Percentiles rank a stretch among this genome's conserved stretches.
phyloP scores from a whole-genome alignment of 768 basidiomycete species.

The Thelephora aurantiotincta region DNA sequence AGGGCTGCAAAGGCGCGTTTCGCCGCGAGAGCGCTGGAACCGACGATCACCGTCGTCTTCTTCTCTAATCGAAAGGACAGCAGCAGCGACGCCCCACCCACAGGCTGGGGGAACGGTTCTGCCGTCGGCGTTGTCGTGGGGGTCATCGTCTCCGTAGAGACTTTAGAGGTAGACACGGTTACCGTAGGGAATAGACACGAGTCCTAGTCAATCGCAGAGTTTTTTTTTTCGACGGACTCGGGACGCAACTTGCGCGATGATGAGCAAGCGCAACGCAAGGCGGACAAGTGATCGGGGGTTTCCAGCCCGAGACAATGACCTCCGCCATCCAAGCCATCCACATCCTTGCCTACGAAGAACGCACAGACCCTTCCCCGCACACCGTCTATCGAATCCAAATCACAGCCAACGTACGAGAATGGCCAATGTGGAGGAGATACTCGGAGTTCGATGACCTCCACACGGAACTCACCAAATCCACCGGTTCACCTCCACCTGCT shows the following conservation, averaged over 20 bases:
- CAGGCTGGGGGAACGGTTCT: conserved; percentile 15
- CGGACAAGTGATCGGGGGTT: no score
- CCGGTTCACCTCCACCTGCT: conserved; percentile 66
- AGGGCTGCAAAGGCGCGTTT: conserved; percentile 71
- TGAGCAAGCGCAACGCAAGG: no score
- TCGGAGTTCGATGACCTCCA: conserved; percentile 88
- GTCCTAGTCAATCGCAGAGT: no score
- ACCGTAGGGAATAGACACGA: no score
- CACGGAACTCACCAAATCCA: conserved; percentile 64
- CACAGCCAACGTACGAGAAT: conserved; percentile 78
- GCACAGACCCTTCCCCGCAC: conserved; percentile 59
- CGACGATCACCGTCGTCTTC: conserved; percentile 54
- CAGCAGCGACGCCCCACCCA: conserved; percentile 59
- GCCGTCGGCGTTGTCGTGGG: no score
- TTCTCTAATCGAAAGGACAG: conserved; percentile 55
- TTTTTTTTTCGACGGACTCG: no score
- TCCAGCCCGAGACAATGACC: conserved; percentile 21
- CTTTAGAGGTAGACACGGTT: no score
- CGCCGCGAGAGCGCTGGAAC: conserved; percentile 69
- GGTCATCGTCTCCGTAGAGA: no score
- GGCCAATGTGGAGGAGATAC: conserved; percentile 91
- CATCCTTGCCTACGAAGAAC: conserved; percentile 57
- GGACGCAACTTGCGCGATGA: no score
- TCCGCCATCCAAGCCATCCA: conserved; percentile 67
- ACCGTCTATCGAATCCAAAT: conserved; percentile 74